Evolutionary conservation across 768 basidiomycete species (phyloP), one percentile per base, ranked within the genome.

Genomic region (Lactarius deliciosus): DNA sequence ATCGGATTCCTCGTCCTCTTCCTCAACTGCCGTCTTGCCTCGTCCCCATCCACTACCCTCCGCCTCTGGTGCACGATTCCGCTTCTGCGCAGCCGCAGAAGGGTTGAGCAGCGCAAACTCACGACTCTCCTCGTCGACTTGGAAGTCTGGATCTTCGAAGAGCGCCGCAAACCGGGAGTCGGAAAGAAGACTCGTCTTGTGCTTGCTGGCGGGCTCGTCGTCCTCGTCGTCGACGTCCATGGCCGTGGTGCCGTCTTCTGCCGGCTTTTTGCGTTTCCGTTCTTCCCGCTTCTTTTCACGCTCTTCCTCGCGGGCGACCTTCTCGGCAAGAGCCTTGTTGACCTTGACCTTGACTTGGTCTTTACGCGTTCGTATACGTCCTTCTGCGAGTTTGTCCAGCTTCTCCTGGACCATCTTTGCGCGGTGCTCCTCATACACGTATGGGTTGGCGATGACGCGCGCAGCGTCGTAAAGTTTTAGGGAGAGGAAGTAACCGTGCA

Each of bases 401-500:
- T 94, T 94, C 73, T 93, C 89, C 60, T 85, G 85, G 61, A 98
- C 84, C 74, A 94, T 79, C 73, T 88, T 89, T 76, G 96, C 94
- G 69, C 94, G 90, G 76, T 98, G 89, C 74, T 99, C 97, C 47
- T 88, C 88, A 76, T 98, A 98, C 11, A 90, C 94, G 75, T 94
- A 96, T 2, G 97, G 97, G 79, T 98, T 98, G 64, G 94, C 90
- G 71, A 98, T 95, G 69, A 96, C 85, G 38, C 96, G 89, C 2
- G 97, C 97, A 60, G 96, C 90, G 72, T 96, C 93, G 80, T 98
- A 98, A 6, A 98, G 85, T 73, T 94, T 93, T 78, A 98, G 87
- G 5, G 95, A 92, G 69, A 98, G 78, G 81, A 99, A 98, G 85
- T 96, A 98, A 53, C 97, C 97, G 77, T 99, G 97, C 96, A 99